Conservation (phyloP, 257 asterid genomes). For the Salvia miltiorrhiza region DNA sequence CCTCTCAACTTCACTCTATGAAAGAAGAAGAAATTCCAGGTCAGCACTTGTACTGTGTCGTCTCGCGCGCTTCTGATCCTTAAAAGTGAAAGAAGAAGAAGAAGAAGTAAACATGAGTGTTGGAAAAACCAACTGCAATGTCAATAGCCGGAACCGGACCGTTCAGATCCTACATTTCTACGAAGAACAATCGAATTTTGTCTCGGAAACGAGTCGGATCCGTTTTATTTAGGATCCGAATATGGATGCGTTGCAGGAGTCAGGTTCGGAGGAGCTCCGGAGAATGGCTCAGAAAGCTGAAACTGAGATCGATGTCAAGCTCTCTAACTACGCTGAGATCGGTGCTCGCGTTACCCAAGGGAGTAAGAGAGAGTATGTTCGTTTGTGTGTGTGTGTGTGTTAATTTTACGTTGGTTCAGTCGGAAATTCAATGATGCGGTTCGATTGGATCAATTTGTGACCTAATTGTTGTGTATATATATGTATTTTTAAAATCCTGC, state of each 20-base stretch:
- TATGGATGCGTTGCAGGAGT: constrained; percentile 70
- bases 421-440: background rate
- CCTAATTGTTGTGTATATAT: background rate
- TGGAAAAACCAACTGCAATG: background rate
- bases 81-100: background rate
- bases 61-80: background rate
- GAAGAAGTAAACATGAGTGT: background rate
- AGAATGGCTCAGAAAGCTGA: constrained; percentile 84
- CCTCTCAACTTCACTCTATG: too few relatives aligned
- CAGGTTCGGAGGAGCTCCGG: constrained; percentile 96
- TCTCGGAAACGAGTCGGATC: constrained; percentile 27
- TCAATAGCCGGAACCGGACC: constrained; percentile 6
- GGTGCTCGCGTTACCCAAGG: constrained; percentile 84
- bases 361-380: constrained; percentile 19
- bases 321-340: constrained; percentile 85
- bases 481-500: background rate
- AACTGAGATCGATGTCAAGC: constrained; percentile 92
- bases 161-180: background rate
- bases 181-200: background rate
- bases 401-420: background rate
- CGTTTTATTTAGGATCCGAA: constrained; percentile 33
- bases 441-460: background rate
- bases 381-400: background rate
- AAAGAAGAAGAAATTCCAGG: background rate
- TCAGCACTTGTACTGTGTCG: background rate